Conservation (phyloP, 2,329 filamentous ascomycete species). For the Scedosporium aurantiacum region DNA sequence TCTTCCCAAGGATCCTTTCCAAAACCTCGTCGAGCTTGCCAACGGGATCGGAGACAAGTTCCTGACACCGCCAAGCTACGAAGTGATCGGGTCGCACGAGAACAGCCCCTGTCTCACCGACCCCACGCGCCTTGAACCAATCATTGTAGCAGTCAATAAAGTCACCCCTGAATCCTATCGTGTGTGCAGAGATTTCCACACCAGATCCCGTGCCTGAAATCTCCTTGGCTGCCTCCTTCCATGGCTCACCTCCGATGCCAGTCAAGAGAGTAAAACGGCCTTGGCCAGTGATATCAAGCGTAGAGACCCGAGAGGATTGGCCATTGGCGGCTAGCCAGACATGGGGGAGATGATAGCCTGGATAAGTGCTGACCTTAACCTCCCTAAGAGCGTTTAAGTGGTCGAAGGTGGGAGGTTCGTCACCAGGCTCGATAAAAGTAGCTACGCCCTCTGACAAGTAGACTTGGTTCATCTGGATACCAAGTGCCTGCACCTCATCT, state of each 20-base stretch:
- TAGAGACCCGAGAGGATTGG: slow-evolving; percentile 2
- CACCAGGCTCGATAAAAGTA: slow-evolving; percentile 12
- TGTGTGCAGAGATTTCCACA: slow-evolving; percentile 16
- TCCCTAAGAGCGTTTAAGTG: slow-evolving; percentile 20
- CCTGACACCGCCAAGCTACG: slow-evolving; percentile 31
- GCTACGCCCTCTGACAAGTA: slow-evolving; percentile 28
- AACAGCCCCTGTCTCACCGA: slow-evolving; percentile 40
- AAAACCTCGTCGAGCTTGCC: background rate
- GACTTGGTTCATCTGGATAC: slow-evolving; percentile 43
- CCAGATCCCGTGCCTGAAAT: background rate
- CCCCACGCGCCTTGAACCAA: slow-evolving; percentile 34
- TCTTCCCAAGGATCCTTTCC: background rate
- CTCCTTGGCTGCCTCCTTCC: slow-evolving; percentile 31
- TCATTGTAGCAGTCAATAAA: slow-evolving; percentile 43
- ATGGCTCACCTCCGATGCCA: slow-evolving; percentile 36
- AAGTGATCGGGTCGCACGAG: slow-evolving; percentile 40
- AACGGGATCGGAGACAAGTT: background rate
- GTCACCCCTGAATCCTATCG: slow-evolving; percentile 39
- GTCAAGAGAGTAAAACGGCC: slow-evolving; percentile 30
- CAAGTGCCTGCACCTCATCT: slow-evolving; percentile 38
- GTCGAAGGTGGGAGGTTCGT: background rate
- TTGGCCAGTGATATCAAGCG: slow-evolving; percentile 37
- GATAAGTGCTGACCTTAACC: slow-evolving; percentile 34
- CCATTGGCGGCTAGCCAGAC: slow-evolving; percentile 33
- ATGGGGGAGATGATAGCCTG: slow-evolving; percentile 41